Evolutionary conservation across 257 asterid species (phyloP), one percentile per base, ranked within the genome.

Genomic region (Nicotiana otophora): DNA sequence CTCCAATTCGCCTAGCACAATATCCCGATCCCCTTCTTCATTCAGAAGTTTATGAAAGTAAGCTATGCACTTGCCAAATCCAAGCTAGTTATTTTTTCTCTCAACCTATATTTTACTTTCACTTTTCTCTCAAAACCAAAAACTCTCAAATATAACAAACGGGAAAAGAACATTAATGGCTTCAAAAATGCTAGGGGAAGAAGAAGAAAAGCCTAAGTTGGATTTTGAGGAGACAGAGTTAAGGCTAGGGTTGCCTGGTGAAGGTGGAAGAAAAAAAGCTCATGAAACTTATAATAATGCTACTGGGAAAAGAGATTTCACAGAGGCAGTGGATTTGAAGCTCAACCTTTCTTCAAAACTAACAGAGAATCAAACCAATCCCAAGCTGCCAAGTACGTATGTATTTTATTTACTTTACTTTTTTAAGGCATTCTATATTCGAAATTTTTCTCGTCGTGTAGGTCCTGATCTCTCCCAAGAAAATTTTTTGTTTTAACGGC

Each of bases 181-280:
- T 76, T n/a, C 53, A 31, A 77, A 65, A 67, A 16, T 58, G 23
- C 39, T 81, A 76, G 87, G 81, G 53, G 58, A 77, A 57, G 26
- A 4, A 67, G 85, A 3, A 68, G 80, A 9, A 46, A 14, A 36
- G 36, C 64, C 26, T n/a, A 86, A 66, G 63, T n/a, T 84, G 28
- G 81, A 81, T 42, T 79, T 83, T 55, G 85, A 86, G 28, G 87
- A 82, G 84, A 87, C 87, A 10, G 88, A 84, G 82, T 75, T 84
- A 68, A 68, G 85, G 57, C 67, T 87, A 36, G 87, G 86, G 16
- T 68, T 87, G 42, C 84, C 87, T 1, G 78, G 84, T 12, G 88
- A 79, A n/a, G 84, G 87, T 10, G 86, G 54, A 51, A 83, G 54
- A 51, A 62, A 26, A 20, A 83, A 54, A 11, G 8, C 30, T 20